phyloP scores from a whole-genome alignment of 371 early-diverging fungal genomes.

The Zopfochytrium polystomum region DNA sequence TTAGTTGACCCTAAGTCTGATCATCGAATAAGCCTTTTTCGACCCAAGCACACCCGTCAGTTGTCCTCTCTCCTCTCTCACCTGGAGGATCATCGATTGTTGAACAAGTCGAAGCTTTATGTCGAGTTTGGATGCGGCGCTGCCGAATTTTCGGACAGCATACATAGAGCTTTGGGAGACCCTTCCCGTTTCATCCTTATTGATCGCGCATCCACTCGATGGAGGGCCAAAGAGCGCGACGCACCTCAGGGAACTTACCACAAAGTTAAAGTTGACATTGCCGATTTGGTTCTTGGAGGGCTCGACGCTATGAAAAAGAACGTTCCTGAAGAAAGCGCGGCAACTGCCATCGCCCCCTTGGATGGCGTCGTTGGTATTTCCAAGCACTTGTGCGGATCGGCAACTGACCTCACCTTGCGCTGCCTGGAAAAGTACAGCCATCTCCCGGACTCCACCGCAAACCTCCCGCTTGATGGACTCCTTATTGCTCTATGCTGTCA shows the following conservation, averaged over 20 bases:
- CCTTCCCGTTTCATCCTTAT: conserved; percentile 9
- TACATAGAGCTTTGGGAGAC: conserved; percentile 1
- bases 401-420: conserved; percentile 6
- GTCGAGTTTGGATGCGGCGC: conserved; percentile 11
- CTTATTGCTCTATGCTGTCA: conserved; percentile 14
- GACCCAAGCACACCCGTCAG: not conserved
- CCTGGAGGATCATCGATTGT: not conserved
- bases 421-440: not conserved
- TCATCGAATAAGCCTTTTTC: not conserved
- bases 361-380: conserved; percentile 6
- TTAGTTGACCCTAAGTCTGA: too few relatives aligned
- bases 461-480: not conserved
- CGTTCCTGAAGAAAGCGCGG: not conserved
- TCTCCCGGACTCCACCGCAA: not conserved
- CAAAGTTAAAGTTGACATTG: conserved; percentile 7
- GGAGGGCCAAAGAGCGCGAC: not conserved
- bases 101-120: not conserved
- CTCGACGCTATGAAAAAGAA: not conserved
- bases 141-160: conserved; percentile 7
- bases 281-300: conserved; percentile 2
- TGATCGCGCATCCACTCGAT: conserved; percentile 7
- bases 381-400: conserved; percentile 16
- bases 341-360: not conserved
- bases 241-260: conserved; percentile 6
- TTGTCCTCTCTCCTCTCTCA: conserved; percentile 6